Base-by-base conservation (phyloP, 2,329 filamentous ascomycete species). In the Dactylellina leptospora region DNA sequence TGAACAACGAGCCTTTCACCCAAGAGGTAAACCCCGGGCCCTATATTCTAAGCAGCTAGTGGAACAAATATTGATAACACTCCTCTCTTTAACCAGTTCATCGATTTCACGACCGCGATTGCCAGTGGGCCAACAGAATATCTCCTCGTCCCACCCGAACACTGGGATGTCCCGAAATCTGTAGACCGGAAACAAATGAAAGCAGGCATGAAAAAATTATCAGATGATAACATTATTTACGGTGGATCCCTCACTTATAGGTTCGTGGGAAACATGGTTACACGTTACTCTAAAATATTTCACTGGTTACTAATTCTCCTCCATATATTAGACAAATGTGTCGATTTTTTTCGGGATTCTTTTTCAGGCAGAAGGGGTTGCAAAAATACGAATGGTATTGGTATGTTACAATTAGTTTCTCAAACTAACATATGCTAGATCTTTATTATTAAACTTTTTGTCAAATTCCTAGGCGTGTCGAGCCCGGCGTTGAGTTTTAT, bases 101-200 rank as follows among this genome's bases (percentile, higher is more conserved):
- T 75, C 33, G 56, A 72, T 11, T 73, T 73, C 20, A 76, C 75
- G 4, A 66, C 66, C 1, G 60, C 53, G 30, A 75, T 76, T 51
- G 75, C 75, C 3, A 75, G 74, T 30, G 75, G 75, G 16, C 66
- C 62, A 5, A 75, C 74, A n/a, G 75, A 76, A 56, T 76, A 76
- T 38, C 44, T 69, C 3, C 55, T 64, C 5, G 74, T 76, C 38
- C 72, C 75, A 9, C 59, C 63, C 23, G 66, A 74, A 10, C 53
- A 74, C 25, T 76, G 75, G 75, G 70, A 64, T 3, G 51, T 74
- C 22, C 75, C 75, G 2, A 20, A 48, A 16, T 56, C 20, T n/a
- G 33, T 76, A n/a, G 75, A 76, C 27, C 23, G 51, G 30, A 75
- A 74, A 4, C 18, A 58, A 3, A 62, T 70, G 18, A 50, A 53